Conservation (phyloP, 768 basidiomycete species). For the Serendipita vermifera region DNA sequence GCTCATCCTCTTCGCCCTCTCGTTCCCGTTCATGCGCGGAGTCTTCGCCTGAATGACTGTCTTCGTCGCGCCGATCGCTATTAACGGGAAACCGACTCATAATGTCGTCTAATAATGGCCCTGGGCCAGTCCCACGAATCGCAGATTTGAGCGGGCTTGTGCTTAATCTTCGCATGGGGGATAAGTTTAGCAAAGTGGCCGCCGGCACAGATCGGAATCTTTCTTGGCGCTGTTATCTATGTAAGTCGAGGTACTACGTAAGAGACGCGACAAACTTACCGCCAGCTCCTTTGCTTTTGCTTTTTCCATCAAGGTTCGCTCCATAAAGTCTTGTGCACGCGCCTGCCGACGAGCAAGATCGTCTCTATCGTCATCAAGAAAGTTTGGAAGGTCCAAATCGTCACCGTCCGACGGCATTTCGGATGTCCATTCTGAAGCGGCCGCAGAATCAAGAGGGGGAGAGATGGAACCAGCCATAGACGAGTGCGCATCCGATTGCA, state of each 20-base stretch:
- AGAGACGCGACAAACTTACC: not conserved
- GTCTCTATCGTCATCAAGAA: not conserved
- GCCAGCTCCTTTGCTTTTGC: not conserved
- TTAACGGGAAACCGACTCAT: conserved; percentile 8
- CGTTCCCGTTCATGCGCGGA: not conserved
- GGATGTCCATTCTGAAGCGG: no score
- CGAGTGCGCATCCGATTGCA: not conserved
- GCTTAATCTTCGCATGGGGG: not conserved
- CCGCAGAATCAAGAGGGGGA: not conserved
- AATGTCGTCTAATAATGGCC: not conserved
- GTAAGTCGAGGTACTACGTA: not conserved
- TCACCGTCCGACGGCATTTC: not conserved
- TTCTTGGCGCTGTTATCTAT: not conserved
- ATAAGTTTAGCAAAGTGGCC: conserved; percentile 1
- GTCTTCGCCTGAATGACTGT: conserved; percentile 5
- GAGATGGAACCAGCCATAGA: not conserved
- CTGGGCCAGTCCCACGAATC: not conserved
- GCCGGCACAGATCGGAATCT: not conserved
- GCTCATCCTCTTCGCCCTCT: conserved; percentile 3
- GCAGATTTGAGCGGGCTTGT: not conserved
- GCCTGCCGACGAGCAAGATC: not conserved
- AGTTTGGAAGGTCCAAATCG: no score
- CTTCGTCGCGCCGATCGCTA: not conserved
- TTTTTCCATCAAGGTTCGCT: not conserved
- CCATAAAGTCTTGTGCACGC: not conserved